Conservation (phyloP, 371 early-diverging fungal genomes). For the Apophysomyces sp. region DNA sequence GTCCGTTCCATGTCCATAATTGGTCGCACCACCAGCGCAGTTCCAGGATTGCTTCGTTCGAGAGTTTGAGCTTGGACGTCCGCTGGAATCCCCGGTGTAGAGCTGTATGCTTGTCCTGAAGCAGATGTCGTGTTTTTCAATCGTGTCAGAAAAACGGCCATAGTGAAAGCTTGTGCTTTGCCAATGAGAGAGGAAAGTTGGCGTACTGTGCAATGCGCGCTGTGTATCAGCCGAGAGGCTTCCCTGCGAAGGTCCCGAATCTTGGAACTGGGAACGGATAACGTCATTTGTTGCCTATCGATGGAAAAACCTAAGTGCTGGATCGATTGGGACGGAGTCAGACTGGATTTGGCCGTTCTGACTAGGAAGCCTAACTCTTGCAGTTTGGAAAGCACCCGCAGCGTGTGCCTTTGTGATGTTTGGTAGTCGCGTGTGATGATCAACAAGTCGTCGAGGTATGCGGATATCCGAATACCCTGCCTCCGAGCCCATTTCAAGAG, state of each 20-base stretch:
- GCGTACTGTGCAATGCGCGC: background rate
- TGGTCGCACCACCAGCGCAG: constrained; percentile 11
- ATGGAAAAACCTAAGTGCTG: constrained; percentile 21
- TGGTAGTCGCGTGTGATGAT: constrained; percentile 6
- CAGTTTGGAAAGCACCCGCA: constrained; percentile 12
- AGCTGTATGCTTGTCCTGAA: too few relatives aligned
- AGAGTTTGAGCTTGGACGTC: too few relatives aligned
- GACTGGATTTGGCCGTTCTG: constrained; percentile 19
- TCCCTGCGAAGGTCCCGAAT: constrained; percentile 12
- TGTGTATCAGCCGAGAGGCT: background rate
- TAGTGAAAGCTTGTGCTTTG: constrained; percentile 20
- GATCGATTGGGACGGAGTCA: constrained; percentile 14
- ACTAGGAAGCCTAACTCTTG: constrained; percentile 16
- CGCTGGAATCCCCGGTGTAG: too few relatives aligned
- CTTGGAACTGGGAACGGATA: constrained; percentile 9
- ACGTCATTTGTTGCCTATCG: constrained; percentile 11
- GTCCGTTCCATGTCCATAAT: constrained; percentile 13
- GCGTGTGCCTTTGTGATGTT: constrained; percentile 5
- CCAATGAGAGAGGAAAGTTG: constrained; percentile 20
- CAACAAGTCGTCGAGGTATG: constrained; percentile 32
- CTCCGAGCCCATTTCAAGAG: constrained; percentile 26
- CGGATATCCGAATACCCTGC: constrained; percentile 19
- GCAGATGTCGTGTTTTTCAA: too few relatives aligned
- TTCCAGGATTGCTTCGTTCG: too few relatives aligned
- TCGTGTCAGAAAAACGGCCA: constrained; percentile 28